Conservation (phyloP, 106 monocot species). For the Dioscorea dumetorum region DNA sequence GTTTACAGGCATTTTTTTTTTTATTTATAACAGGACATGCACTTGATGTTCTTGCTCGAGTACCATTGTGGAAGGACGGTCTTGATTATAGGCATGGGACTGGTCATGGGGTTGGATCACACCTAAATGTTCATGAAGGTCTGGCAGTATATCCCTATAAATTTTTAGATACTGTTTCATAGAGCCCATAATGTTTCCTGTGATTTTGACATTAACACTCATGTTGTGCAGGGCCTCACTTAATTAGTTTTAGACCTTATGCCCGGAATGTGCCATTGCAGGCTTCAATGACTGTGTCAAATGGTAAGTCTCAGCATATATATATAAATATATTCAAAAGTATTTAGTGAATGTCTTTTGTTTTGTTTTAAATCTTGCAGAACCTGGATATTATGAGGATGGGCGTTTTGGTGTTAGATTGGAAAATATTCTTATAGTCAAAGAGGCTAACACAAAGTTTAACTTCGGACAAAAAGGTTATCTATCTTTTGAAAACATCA, state of each 20-base stretch:
- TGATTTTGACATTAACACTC: conserved; percentile 5
- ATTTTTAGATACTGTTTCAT: conserved; percentile 2
- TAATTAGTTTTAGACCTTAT: conserved; percentile 85
- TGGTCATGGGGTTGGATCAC: conserved; percentile 95
- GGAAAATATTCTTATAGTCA: conserved; percentile 92
- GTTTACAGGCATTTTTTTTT: background rate
- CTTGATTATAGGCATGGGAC: conserved; percentile 98
- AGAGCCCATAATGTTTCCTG: background rate
- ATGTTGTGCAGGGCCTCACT: conserved; percentile 71
- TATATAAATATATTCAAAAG: no score
- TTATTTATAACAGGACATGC: conserved; percentile 50
- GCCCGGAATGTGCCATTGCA: conserved; percentile 87
- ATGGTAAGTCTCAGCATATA: conserved; percentile 45
- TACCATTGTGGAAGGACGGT: conserved; percentile 86
- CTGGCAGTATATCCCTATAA: background rate
- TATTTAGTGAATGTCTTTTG: background rate
- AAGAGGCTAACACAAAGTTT: conserved; percentile 78
- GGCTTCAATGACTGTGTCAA: conserved; percentile 91
- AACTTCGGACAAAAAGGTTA: conserved; percentile 92
- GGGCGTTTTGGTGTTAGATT: conserved; percentile 91
- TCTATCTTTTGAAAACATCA: conserved; percentile 83
- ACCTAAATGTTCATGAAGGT: conserved; percentile 98
- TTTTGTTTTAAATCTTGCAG: conserved; percentile 20
- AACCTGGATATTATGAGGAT: conserved; percentile 98
- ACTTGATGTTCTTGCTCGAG: conserved; percentile 91